Evolutionary conservation across 306 rosid genomes (phyloP).

Genomic region (Rosa rugosa): DNA sequence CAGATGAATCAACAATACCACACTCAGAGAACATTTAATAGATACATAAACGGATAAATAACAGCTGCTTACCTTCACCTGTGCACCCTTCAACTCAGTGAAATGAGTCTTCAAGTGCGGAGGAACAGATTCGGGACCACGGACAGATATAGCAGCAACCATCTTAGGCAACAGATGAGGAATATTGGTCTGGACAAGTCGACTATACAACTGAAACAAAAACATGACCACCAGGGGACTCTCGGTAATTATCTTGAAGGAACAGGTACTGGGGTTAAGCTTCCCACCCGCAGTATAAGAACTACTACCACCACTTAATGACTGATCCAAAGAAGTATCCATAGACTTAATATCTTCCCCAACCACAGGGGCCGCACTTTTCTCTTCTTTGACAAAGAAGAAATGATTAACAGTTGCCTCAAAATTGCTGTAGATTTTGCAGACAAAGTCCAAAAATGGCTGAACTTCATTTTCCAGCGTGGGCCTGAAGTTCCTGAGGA

Average conservation of each 20-base stretch:
- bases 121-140: constrained; percentile 95
- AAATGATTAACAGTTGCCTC: constrained; percentile 80
- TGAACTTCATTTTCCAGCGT: constrained; percentile 86
- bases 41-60: not conserved
- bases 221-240: constrained; percentile 98
- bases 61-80: constrained; percentile 72
- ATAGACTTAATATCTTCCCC: constrained; percentile 76
- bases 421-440: constrained; percentile 90
- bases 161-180: constrained; percentile 90
- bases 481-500: constrained; percentile 91
- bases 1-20: not conserved
- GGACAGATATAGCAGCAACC: constrained; percentile 97
- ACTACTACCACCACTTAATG: constrained; percentile 29
- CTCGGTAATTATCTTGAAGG: constrained; percentile 94
- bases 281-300: constrained; percentile 57
- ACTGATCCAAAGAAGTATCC: constrained; percentile 70
- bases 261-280: constrained; percentile 92
- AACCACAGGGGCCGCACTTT: constrained; percentile 32
- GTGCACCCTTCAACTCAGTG: constrained; percentile 95
- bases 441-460: constrained; percentile 89
- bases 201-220: constrained; percentile 89
- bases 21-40: not conserved
- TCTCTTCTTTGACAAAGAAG: constrained; percentile 47
- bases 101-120: constrained; percentile 71
- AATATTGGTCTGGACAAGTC: constrained; percentile 93